Evolutionary conservation across 2,329 filamentous ascomycete species (phyloP), one percentile per base, ranked within the genome.

Genomic region (Trichoderma koningii): DNA sequence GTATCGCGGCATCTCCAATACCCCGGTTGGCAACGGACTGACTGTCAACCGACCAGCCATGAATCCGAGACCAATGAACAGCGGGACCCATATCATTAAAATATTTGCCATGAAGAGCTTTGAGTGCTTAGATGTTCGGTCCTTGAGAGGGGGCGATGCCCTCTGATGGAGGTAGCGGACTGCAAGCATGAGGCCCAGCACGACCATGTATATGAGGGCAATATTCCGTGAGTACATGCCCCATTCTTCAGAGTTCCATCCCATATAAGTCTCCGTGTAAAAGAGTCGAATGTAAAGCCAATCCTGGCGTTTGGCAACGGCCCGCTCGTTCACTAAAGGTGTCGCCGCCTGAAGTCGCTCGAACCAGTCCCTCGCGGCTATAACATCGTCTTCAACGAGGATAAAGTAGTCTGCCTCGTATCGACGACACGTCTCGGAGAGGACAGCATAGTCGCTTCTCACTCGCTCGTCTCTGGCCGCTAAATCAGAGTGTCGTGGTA

Each of bases 211-310:
- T 2, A 73, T n/a, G 5, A 69, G 12, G 1, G 70, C 17, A 12
- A 69, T 71, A n/a, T 66, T 67, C 17, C 50, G 30, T 0, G 68
- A 17, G 28, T 77, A 75, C 4, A 53, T 61, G 0, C 63, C 68
- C 75, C 74, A 76, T 51, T 76, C 70, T 55, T 76, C 73, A 0
- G 70, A 71, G 59, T 77, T 76, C 75, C 75, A 77, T 3, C 75
- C 75, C 44, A 76, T 68, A 42, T 75, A 74, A 1, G 69, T 71
- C 51, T 77, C 75, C 0, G 75, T 74, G 52, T 76, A 77, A 55
- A 77, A 77, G 0, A 77, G 68, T 17, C 75, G 69, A 7, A 77
- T 69, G 53, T 76, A 77, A 12, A 76, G 62, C 74, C 74, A 76
- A 30, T 71, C 69, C 7, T 55, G 48, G n/a, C 23, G 19, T 26